phyloP scores from a whole-genome alignment of 2,329 filamentous ascomycete species.

The Colletotrichum destructivum region DNA sequence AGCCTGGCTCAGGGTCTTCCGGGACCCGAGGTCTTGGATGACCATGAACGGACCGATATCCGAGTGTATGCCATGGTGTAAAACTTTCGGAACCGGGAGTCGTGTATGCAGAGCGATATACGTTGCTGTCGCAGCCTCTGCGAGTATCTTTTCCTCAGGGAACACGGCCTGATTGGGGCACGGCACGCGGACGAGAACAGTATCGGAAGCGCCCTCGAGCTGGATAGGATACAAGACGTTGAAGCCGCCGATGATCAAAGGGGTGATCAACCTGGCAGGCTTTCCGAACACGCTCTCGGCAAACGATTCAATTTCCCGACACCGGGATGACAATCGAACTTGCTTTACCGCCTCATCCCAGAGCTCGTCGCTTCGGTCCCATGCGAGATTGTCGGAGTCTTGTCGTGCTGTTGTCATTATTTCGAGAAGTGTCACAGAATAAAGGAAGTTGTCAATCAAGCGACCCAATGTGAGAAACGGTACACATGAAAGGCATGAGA shows the following conservation, averaged over 20 bases:
- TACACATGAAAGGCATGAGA: too few species aligned
- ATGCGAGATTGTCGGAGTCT: constrained; percentile 35
- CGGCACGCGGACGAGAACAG: constrained; percentile 38
- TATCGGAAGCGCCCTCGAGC: constrained; percentile 12
- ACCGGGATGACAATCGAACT: constrained; percentile 8
- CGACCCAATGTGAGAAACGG: too few species aligned
- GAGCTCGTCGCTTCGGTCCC: constrained; percentile 28
- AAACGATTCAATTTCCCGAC: constrained; percentile 11
- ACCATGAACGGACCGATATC: constrained; percentile 49
- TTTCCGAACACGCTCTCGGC: constrained; percentile 11
- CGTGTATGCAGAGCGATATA: constrained; percentile 22
- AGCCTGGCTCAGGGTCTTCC: too few species aligned
- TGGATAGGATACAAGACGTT: constrained; percentile 41
- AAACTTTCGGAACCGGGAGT: constrained; percentile 26
- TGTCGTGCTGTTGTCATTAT: neutral
- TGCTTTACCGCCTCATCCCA: neutral
- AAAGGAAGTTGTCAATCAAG: too few species aligned
- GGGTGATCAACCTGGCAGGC: constrained; percentile 3
- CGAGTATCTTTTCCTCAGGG: constrained; percentile 37
- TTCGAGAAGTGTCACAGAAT: too few species aligned
- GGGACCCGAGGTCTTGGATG: constrained; percentile 44
- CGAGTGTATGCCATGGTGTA: constrained; percentile 43
- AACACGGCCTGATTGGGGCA: constrained; percentile 40
- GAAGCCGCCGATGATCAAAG: constrained; percentile 41
- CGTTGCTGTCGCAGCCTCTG: constrained; percentile 39